phyloP scores from a whole-genome alignment of 2,329 filamentous ascomycete species.

The Fusarium multiceps region DNA sequence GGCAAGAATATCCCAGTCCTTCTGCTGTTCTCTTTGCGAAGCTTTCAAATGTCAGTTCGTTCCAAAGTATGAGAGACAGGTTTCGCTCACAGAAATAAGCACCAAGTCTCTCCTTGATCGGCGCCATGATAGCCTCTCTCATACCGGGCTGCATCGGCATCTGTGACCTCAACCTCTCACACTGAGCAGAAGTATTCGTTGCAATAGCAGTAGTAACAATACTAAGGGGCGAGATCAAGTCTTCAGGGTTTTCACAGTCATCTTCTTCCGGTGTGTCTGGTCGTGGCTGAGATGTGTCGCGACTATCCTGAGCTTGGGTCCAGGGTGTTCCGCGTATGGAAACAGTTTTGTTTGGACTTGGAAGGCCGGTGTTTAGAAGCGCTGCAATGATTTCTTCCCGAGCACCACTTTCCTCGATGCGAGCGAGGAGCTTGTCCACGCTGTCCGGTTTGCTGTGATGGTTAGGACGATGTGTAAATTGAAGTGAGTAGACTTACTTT shows the following conservation, averaged over 20 bases:
- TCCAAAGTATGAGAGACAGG: too few species aligned
- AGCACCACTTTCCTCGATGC: conserved; percentile 22
- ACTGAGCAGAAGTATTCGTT: background rate
- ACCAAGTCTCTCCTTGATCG: conserved; percentile 17
- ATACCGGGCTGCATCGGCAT: conserved; percentile 18
- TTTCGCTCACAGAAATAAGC: conserved; percentile 8
- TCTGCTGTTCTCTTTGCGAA: conserved; percentile 10
- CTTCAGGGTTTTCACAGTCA: background rate
- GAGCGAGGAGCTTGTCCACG: conserved; percentile 12
- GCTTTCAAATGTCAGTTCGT: background rate
- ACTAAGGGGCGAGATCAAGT: background rate
- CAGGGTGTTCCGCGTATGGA: conserved; percentile 6
- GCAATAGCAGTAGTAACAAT: conserved; percentile 14
- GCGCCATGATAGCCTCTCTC: conserved; percentile 19
- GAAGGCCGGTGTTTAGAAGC: background rate
- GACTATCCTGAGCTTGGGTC: background rate
- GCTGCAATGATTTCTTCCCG: conserved; percentile 8
- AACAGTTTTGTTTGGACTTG: conserved; percentile 14
- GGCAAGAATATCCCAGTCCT: conserved; percentile 14
- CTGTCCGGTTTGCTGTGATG: conserved; percentile 4
- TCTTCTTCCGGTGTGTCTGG: background rate
- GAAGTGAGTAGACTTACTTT: background rate
- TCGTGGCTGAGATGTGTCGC: background rate
- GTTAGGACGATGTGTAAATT: background rate
- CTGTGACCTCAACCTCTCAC: conserved; percentile 14